These are phyloP conservation scores for Orbilia blumenaviensis DNA, from an alignment of 2,329 filamentous ascomycete genomes.

Conservation along the genomic window DNA sequence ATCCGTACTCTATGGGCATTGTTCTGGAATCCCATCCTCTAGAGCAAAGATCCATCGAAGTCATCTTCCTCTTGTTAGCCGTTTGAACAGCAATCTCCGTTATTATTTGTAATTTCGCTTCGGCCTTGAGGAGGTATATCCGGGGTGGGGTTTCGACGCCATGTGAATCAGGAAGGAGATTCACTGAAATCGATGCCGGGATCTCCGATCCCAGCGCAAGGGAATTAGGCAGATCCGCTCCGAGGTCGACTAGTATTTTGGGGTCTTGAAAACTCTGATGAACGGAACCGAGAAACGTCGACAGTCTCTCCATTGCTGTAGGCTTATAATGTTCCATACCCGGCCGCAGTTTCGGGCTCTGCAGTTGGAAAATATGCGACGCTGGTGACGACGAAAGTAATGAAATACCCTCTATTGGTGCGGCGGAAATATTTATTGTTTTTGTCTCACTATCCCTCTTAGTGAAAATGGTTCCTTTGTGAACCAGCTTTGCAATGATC, in stretches of 20 bases:
- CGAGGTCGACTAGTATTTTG: constrained; percentile 37
- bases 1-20: constrained; percentile 32
- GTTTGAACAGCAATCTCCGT: constrained; percentile 38
- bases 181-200: constrained; percentile 17
- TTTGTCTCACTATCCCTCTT: constrained; percentile 36
- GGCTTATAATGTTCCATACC: constrained; percentile 47
- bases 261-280: constrained; percentile 25
- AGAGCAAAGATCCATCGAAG: constrained; percentile 28
- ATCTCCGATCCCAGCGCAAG: constrained; percentile 23
- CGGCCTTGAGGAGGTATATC: constrained; percentile 34
- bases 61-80: constrained; percentile 9
- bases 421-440: constrained; percentile 38
- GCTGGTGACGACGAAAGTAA: constrained; percentile 9
- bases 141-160: constrained; percentile 32
- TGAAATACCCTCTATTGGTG: constrained; percentile 3
- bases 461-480: constrained; percentile 51
- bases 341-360: constrained; percentile 10
- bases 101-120: constrained; percentile 39
- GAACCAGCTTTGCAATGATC: constrained; percentile 22
- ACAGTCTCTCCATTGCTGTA: constrained; percentile 35
- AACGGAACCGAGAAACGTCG: constrained; percentile 28
- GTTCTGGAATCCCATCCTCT: constrained; percentile 25
- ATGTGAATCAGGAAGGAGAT: constrained; percentile 33
- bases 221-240: constrained; percentile 28
- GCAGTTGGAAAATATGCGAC: constrained; percentile 29